These are phyloP conservation scores for Exobasidium rhododendri DNA, from an alignment of 1,284 basidiomycete species.

Conservation along the genomic window DNA sequence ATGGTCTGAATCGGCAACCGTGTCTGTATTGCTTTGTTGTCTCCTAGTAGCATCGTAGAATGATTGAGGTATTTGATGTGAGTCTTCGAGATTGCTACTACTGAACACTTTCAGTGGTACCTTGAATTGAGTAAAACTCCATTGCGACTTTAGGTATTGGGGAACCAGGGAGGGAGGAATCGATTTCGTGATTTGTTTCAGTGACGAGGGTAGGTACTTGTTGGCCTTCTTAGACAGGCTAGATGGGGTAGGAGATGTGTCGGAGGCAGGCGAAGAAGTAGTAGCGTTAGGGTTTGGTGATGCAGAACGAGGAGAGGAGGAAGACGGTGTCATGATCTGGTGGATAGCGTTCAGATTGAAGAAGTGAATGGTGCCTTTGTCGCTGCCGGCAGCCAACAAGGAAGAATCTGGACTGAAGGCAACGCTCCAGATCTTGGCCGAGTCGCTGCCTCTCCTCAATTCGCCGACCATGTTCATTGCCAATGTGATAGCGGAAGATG, in stretches of 20 bases:
- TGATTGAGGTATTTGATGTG: neutral
- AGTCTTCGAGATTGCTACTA: neutral
- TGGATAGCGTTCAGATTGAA: conserved; percentile 23
- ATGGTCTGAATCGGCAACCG: neutral
- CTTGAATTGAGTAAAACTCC: conserved; percentile 42
- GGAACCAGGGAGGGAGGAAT: conserved; percentile 38
- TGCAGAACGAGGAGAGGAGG: neutral
- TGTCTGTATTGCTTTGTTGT: neutral
- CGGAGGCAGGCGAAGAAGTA: neutral
- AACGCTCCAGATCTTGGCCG: conserved; percentile 39
- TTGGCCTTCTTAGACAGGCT: conserved; percentile 11
- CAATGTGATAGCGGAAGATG: conserved; percentile 16
- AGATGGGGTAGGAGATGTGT: neutral
- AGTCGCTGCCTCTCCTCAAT: conserved; percentile 40
- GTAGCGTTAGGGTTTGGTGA: neutral
- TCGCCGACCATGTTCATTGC: conserved; percentile 30
- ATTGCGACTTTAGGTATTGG: conserved; percentile 41
- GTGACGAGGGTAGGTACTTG: conserved; percentile 29
- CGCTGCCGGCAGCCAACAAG: conserved; percentile 38
- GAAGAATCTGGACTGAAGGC: conserved; percentile 35
- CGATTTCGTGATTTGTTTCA: conserved; percentile 27
- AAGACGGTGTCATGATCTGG: neutral
- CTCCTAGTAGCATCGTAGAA: neutral
- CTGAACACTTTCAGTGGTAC: conserved; percentile 26
- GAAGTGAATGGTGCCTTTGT: conserved; percentile 48